These are phyloP conservation scores for Phytophthora lateralis DNA, from an alignment of 352 stramenopile genomes.

Conservation along the genomic window DNA sequence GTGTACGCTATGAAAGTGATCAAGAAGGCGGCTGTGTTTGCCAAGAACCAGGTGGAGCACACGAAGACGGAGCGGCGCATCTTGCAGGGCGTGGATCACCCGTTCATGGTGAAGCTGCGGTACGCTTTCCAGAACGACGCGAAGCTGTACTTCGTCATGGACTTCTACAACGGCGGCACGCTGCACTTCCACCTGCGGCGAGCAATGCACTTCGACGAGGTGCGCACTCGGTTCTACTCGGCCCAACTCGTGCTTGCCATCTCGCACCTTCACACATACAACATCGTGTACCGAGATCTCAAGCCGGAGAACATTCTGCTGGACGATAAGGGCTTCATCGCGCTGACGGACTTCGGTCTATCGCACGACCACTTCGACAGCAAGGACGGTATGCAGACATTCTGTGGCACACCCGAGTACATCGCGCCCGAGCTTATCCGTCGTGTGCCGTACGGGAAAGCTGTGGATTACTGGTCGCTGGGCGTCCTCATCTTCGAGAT, in stretches of 20 bases:
- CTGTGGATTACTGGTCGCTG: slow-evolving; percentile 90
- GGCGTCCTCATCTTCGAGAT: slow-evolving; percentile 89
- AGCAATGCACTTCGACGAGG: slow-evolving; percentile 73
- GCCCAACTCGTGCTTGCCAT: slow-evolving; percentile 84
- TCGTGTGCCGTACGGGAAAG: slow-evolving; percentile 71
- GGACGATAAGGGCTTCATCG: slow-evolving; percentile 84
- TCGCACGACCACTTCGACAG: slow-evolving; percentile 80
- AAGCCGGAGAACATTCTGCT: slow-evolving; percentile 90
- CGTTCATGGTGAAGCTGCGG: slow-evolving; percentile 86
- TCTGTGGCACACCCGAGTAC: slow-evolving; percentile 87
- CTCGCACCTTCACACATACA: slow-evolving; percentile 83
- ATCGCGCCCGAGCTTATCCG: slow-evolving; percentile 84
- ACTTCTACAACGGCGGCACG: slow-evolving; percentile 89
- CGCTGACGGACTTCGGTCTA: slow-evolving; percentile 90
- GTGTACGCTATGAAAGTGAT: slow-evolving; percentile 94
- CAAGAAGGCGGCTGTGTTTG: slow-evolving; percentile 89
- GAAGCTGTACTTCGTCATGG: slow-evolving; percentile 92
- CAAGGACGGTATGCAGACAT: slow-evolving; percentile 81
- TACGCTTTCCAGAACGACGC: slow-evolving; percentile 86
- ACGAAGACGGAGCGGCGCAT: slow-evolving; percentile 92
- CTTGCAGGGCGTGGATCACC: slow-evolving; percentile 84
- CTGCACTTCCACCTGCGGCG: slow-evolving; percentile 83
- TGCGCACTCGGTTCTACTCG: slow-evolving; percentile 75
- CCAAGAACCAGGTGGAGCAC: slow-evolving; percentile 91
- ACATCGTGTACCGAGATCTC: slow-evolving; percentile 87